These are phyloP conservation scores for Emiliania huxleyi DNA, from an alignment of 78 protist species.

Conservation along the genomic window DNA sequence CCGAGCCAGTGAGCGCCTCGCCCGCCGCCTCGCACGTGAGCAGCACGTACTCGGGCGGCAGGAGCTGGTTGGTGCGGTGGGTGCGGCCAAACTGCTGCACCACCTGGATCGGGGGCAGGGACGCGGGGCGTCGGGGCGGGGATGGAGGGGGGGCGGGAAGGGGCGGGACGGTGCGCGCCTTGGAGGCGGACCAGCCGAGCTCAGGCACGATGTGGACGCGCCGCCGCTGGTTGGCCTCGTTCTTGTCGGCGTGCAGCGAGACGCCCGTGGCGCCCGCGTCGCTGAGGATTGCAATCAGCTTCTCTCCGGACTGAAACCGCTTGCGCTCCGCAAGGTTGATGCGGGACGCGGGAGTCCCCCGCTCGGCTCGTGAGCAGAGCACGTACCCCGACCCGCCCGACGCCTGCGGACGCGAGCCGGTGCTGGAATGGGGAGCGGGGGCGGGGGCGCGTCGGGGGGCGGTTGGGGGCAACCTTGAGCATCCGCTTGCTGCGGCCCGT, in stretches of 20 bases:
- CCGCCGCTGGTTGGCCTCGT: neutral
- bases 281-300: neutral
- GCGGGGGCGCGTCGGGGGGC: too few relatives aligned
- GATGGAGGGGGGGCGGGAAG: too few relatives aligned
- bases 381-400: too few relatives aligned
- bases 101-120: too few relatives aligned
- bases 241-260: neutral
- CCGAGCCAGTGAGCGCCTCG: neutral
- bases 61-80: neutral
- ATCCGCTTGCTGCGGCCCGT: neutral
- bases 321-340: neutral
- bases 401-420: too few relatives aligned
- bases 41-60: neutral
- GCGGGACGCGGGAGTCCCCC: too few relatives aligned
- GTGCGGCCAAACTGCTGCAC: neutral
- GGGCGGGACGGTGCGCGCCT: too few relatives aligned
- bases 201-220: neutral
- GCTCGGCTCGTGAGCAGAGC: too few relatives aligned
- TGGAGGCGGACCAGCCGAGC: neutral
- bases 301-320: neutral
- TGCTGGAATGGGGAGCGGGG: too few relatives aligned
- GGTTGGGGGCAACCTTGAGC: too few relatives aligned
- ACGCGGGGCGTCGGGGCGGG: too few relatives aligned
- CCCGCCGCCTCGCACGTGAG: neutral
- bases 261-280: neutral